Evolutionary conservation across 805 yeast species (phyloP).

Genomic region (Tetrapisispora pingtungensis): DNA sequence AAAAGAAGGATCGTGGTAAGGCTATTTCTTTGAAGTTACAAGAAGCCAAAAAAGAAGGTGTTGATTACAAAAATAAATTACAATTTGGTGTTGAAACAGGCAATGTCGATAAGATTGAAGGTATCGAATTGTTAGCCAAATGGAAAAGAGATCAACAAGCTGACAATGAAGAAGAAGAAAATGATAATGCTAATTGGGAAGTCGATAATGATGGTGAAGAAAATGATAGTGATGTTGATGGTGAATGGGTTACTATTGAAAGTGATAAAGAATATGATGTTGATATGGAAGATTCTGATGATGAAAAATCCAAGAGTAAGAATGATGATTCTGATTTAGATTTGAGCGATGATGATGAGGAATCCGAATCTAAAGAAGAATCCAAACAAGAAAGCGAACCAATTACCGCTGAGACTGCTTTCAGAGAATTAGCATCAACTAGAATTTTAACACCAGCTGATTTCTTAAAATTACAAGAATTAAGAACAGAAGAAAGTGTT

Average conservation of each 20-base stretch:
- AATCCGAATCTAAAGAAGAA: constrained; percentile 7
- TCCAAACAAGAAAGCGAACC: constrained; percentile 10
- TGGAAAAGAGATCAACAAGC: constrained; percentile 53
- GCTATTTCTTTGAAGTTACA: constrained; percentile 75
- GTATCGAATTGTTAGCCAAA: constrained; percentile 77
- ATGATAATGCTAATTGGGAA: constrained; percentile 54
- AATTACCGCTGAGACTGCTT: constrained; percentile 32
- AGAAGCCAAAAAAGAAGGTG: constrained; percentile 42
- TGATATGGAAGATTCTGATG: constrained; percentile 41
- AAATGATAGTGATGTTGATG: constrained; percentile 50
- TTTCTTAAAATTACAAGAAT: constrained; percentile 88
- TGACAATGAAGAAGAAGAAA: constrained; percentile 46
- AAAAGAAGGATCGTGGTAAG: constrained; percentile 87
- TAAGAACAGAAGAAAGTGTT: constrained; percentile 75
- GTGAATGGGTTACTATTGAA: constrained; percentile 86
- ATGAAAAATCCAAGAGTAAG: constrained; percentile 29
- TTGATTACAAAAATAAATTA: constrained; percentile 28
- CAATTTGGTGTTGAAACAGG: constrained; percentile 64
- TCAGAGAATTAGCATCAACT: constrained; percentile 53
- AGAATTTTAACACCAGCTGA: constrained; percentile 94
- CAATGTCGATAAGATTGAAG: constrained; percentile 69
- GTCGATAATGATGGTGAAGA: constrained; percentile 41
- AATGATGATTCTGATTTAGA: constrained; percentile 42
- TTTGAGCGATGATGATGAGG: constrained; percentile 31
- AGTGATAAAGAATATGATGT: constrained; percentile 67